Conservation (phyloP, 495 filamentous ascomycete species). For the Pseudomonodictys pantanalensis region DNA sequence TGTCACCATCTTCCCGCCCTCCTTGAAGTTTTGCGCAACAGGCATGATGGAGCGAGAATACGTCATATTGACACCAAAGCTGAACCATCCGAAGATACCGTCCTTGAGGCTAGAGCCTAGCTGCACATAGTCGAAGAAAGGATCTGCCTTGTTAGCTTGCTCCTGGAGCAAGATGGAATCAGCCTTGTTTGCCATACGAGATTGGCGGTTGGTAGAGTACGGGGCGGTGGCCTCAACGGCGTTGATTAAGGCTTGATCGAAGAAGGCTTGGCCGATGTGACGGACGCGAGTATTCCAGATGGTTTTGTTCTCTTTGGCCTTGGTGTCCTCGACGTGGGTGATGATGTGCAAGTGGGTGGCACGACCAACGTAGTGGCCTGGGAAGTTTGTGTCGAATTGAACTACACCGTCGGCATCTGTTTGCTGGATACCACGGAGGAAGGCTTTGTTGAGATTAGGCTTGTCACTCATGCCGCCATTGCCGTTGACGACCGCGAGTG, state of each 20-base stretch:
- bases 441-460: slow-evolving; percentile 49
- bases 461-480: slow-evolving; percentile 29
- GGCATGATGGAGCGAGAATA: too few relatives aligned
- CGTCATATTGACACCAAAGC: slow-evolving; percentile 52
- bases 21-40: too few relatives aligned
- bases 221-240: slow-evolving; percentile 54
- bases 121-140: slow-evolving; percentile 55
- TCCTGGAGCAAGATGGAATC: slow-evolving; percentile 51
- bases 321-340: slow-evolving; percentile 29
- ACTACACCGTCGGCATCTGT: slow-evolving; percentile 56
- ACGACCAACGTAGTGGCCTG: slow-evolving; percentile 60
- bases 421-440: slow-evolving; percentile 51
- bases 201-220: slow-evolving; percentile 56
- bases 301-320: slow-evolving; percentile 49
- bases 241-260: slow-evolving; percentile 55
- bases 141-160: slow-evolving; percentile 52
- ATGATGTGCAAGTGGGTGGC: slow-evolving; percentile 54
- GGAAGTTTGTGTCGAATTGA: slow-evolving; percentile 56
- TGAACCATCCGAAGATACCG: slow-evolving; percentile 55
- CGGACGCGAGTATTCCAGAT: slow-evolving; percentile 45
- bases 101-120: slow-evolving; percentile 49
- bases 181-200: slow-evolving; percentile 50
- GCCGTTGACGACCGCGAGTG: slow-evolving; percentile 22
- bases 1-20: too few relatives aligned
- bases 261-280: slow-evolving; percentile 64